Evolutionary conservation across 768 basidiomycete genomes (phyloP).

Genomic region (Trametes coccinea): DNA sequence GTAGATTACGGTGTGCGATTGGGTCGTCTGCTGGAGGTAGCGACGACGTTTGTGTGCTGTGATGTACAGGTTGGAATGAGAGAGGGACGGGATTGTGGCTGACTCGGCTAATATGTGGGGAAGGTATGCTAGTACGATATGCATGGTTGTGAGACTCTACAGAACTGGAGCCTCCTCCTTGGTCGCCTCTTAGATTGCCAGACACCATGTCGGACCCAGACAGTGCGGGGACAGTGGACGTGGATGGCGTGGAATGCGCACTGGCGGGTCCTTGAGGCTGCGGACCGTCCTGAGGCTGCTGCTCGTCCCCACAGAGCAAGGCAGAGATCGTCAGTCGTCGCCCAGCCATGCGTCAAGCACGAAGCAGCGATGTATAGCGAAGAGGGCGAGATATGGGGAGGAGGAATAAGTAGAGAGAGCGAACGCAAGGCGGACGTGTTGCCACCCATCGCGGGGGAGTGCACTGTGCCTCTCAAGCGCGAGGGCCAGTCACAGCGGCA

Average conservation of each 20-base stretch:
- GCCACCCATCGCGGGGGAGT: no score
- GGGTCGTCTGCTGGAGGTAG: constrained; percentile 10
- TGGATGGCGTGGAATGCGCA: constrained; percentile 6
- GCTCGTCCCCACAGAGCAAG: constrained; percentile 61
- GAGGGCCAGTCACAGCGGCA: no score
- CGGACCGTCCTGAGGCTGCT: constrained; percentile 23
- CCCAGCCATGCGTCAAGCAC: constrained; percentile 50
- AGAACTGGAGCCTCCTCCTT: background rate
- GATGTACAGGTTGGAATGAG: constrained; percentile 23
- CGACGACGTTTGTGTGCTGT: constrained; percentile 28
- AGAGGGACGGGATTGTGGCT: constrained; percentile 25
- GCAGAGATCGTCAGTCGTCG: constrained; percentile 77
- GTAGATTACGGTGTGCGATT: background rate
- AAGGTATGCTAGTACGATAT: constrained; percentile 11
- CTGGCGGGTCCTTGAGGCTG: constrained; percentile 4
- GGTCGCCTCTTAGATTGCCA: background rate
- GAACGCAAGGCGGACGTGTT: no score
- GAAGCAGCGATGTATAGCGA: constrained; percentile 1
- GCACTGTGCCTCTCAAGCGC: no score
- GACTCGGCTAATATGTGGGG: constrained; percentile 10
- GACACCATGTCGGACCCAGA: constrained; percentile 4
- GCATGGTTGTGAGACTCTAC: constrained; percentile 7
- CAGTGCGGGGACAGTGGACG: background rate
- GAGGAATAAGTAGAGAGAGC: background rate
- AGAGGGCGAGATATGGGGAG: background rate